These are phyloP conservation scores for Fraxinus xanthoxyloides DNA, from an alignment of 305 asterid genomes.

Conservation along the genomic window DNA sequence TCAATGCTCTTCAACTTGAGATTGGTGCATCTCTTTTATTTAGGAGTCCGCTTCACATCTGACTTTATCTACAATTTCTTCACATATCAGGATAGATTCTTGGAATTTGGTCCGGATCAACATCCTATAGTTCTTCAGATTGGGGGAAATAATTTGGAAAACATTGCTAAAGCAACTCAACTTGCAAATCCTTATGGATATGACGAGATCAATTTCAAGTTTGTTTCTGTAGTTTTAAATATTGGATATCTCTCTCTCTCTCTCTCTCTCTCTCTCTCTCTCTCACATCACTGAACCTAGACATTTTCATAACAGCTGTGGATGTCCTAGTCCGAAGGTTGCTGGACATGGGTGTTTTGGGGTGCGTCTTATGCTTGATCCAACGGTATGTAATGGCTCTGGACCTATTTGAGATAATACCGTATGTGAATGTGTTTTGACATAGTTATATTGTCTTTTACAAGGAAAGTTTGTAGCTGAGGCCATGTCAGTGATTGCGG, in stretches of 20 bases:
- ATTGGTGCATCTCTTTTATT: slow-evolving; percentile 14
- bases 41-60: slow-evolving; percentile 14
- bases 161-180: slow-evolving; percentile 80
- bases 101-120: slow-evolving; percentile 85
- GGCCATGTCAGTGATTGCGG: slow-evolving; percentile 90
- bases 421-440: slow-evolving; percentile 36
- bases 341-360: slow-evolving; percentile 99
- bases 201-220: slow-evolving; percentile 94
- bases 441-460: slow-evolving; percentile 33
- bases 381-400: slow-evolving; percentile 55
- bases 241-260: slow-evolving; percentile 12
- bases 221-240: slow-evolving; percentile 30
- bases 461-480: slow-evolving; percentile 96
- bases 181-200: slow-evolving; percentile 86
- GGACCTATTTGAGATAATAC: slow-evolving; percentile 13
- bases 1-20: slow-evolving; percentile 3
- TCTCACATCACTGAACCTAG: slow-evolving; percentile 23
- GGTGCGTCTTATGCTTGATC: slow-evolving; percentile 90
- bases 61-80: slow-evolving; percentile 24
- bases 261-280: not conserved
- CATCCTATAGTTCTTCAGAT: slow-evolving; percentile 96
- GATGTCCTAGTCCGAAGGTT: slow-evolving; percentile 92
- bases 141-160: slow-evolving; percentile 84
- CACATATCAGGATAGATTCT: slow-evolving; percentile 69
- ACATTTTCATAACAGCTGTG: slow-evolving; percentile 62